A percentile compares a stretch with the other conserved stretches of the same genome.
Conservation (phyloP, 106 monocot species). For the Chionographis japonica region DNA sequence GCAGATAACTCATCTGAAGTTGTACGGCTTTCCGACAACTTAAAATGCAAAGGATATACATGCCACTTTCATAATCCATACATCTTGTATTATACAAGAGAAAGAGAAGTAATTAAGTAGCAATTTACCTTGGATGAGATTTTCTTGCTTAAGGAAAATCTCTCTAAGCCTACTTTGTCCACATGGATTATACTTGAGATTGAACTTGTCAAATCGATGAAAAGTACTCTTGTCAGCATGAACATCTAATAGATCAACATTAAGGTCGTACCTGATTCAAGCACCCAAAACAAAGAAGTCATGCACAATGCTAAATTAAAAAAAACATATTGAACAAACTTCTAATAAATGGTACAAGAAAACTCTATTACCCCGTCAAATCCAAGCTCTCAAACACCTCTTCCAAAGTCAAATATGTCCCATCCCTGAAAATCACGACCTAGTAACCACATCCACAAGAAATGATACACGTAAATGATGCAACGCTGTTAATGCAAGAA, state of each 20-base stretch:
- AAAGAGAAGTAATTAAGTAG: background rate
- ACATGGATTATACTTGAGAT: slow-evolving; percentile 98
- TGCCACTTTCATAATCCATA: no score
- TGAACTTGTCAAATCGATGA: slow-evolving; percentile 99
- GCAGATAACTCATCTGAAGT: no score
- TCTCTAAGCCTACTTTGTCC: slow-evolving; percentile 97
- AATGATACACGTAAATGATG: background rate
- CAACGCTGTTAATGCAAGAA: background rate
- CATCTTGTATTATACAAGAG: no score
- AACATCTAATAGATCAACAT: slow-evolving; percentile 96
- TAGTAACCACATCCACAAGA: slow-evolving; percentile 7
- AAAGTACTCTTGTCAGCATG: slow-evolving; percentile 99
- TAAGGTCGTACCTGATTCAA: slow-evolving; percentile 79
- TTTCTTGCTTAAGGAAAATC: slow-evolving; percentile 98
- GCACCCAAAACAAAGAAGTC: slow-evolving; percentile 6
- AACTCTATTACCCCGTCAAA: slow-evolving; percentile 68
- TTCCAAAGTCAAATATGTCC: slow-evolving; percentile 90
- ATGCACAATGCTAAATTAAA: background rate
- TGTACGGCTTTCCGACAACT: no score
- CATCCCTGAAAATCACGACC: slow-evolving; percentile 99
- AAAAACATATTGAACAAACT: background rate
- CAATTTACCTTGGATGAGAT: slow-evolving; percentile 82
- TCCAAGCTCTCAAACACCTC: slow-evolving; percentile 99
- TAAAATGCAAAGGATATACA: no score
- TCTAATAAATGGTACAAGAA: background rate